Evolutionary conservation across 2,329 filamentous ascomycete genomes (phyloP).

Genomic region (Hymenoscyphus infarciens): DNA sequence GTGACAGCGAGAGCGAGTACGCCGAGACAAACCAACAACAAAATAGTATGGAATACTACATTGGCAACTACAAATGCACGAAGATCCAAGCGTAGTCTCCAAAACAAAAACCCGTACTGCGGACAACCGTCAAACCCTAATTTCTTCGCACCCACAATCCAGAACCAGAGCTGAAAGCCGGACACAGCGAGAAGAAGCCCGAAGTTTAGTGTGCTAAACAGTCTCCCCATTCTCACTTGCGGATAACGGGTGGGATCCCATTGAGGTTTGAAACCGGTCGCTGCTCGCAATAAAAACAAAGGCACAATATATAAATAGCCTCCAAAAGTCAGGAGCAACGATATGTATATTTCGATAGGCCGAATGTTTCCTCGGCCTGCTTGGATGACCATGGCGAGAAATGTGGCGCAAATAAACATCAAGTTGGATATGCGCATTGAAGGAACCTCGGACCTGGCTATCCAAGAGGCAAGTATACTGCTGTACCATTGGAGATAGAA

Average conservation of each 20-base stretch:
- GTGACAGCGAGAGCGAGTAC: slow-evolving; percentile 5
- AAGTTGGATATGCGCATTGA: slow-evolving; percentile 14
- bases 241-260: slow-evolving; percentile 20
- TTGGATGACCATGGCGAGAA: slow-evolving; percentile 18
- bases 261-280: slow-evolving; percentile 12
- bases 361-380: slow-evolving; percentile 7
- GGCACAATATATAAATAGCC: slow-evolving; percentile 18
- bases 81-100: slow-evolving; percentile 13
- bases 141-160: slow-evolving; percentile 9
- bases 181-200: slow-evolving; percentile 14
- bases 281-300: slow-evolving; percentile 17
- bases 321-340: slow-evolving; percentile 17
- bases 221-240: slow-evolving; percentile 10
- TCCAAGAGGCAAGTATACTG: slow-evolving; percentile 18
- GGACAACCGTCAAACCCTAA: slow-evolving; percentile 8
- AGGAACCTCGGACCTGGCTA: slow-evolving; percentile 14
- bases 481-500: slow-evolving; percentile 24
- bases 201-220: slow-evolving; percentile 18
- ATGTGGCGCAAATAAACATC: slow-evolving; percentile 18
- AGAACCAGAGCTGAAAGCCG: slow-evolving; percentile 22
- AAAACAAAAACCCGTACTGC: slow-evolving; percentile 20
- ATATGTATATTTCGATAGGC: slow-evolving; percentile 20
- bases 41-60: slow-evolving; percentile 14
- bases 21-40: slow-evolving; percentile 13
- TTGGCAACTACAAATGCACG: slow-evolving; percentile 15